A percentile compares a stretch with the other conserved stretches of the same genome.
Evolutionary conservation across 257 asterid genomes (phyloP).

Genomic region (Nicotiana noctiflora): DNA sequence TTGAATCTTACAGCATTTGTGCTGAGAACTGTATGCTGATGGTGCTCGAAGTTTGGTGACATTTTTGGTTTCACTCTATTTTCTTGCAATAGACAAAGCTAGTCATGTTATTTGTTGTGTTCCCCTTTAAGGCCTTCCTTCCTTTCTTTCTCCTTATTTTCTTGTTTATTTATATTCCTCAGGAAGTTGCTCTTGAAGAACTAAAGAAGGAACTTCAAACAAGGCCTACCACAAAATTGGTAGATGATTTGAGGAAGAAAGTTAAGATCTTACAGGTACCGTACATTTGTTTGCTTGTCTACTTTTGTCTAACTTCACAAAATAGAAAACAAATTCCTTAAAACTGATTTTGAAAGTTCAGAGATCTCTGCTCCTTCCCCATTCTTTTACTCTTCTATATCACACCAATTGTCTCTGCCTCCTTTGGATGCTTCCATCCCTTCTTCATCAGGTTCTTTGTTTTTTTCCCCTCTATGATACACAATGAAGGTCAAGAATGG

Average conservation of each 20-base stretch:
- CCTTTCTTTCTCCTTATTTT: neutral
- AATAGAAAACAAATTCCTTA: neutral
- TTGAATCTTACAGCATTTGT: neutral
- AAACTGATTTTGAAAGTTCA: neutral
- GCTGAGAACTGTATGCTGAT: neutral
- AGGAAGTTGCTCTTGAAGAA: conserved; percentile 75
- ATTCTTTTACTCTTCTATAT: neutral
- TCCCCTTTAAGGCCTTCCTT: neutral
- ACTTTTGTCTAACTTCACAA: neutral
- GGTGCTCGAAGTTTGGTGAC: neutral
- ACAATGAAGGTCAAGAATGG: neutral
- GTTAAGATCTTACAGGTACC: conserved; percentile 89
- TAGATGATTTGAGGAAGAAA: conserved; percentile 89
- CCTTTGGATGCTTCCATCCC: neutral
- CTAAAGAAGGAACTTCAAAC: conserved; percentile 77
- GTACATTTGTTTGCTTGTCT: neutral
- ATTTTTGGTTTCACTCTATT: neutral
- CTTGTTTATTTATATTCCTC: conserved; percentile 7
- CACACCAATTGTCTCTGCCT: neutral
- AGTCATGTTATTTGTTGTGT: neutral
- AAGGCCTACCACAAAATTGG: conserved; percentile 82
- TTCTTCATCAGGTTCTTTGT: neutral
- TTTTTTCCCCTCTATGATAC: neutral
- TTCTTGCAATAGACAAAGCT: neutral
- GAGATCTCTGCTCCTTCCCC: neutral